These are phyloP conservation scores for Kernera saxatilis DNA, from an alignment of 345 rosid genomes.

Conservation along the genomic window DNA sequence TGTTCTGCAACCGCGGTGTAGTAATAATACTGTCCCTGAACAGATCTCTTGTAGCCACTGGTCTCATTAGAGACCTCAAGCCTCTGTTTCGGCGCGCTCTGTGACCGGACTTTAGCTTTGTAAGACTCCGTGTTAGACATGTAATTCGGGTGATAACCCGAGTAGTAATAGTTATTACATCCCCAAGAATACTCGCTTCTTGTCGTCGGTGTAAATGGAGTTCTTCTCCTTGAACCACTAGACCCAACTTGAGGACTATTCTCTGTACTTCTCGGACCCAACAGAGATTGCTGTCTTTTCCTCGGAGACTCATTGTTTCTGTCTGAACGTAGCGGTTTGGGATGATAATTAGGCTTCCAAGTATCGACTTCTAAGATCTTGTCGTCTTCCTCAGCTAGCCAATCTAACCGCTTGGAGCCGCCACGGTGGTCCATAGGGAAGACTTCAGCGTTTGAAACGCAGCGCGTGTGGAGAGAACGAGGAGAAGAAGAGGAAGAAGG, in stretches of 20 bases:
- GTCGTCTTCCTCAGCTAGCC: conserved; percentile 64
- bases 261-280: conserved; percentile 44
- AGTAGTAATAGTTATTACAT: conserved; percentile 46
- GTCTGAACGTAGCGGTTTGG: conserved; percentile 41
- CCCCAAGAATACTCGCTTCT: conserved; percentile 75
- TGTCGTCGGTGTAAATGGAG: conserved; percentile 69
- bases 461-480: conserved; percentile 23
- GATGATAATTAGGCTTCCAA: conserved; percentile 71
- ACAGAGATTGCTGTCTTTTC: conserved; percentile 34
- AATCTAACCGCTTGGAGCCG: conserved; percentile 52
- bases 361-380: conserved; percentile 95
- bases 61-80: conserved; percentile 45
- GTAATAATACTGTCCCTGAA: conserved; percentile 23
- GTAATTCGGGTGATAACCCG: conserved; percentile 66
- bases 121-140: conserved; percentile 89
- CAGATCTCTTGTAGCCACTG: conserved; percentile 32
- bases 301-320: conserved; percentile 29
- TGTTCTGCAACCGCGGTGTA: conserved; percentile 12
- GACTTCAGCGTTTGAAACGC: conserved; percentile 23
- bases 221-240: conserved; percentile 56
- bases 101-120: conserved; percentile 76
- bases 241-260: conserved; percentile 66
- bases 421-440: conserved; percentile 14
- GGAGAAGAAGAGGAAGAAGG: conserved; percentile 25
- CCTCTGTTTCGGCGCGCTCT: conserved; percentile 92